Conservation (phyloP, 768 basidiomycete species). For the Leccinellum luteum region DNA sequence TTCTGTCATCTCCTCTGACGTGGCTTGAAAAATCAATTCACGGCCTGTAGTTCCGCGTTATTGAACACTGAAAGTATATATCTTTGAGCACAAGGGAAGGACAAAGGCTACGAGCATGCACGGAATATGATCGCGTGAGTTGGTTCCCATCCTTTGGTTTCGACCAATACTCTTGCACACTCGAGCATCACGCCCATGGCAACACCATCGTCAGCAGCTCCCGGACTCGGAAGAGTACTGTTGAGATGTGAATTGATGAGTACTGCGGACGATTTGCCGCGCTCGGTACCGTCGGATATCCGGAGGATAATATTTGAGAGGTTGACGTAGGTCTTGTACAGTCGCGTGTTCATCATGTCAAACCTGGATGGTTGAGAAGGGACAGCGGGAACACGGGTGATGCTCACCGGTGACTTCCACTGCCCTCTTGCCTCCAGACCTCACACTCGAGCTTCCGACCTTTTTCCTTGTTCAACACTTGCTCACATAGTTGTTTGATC, state of each 20-base stretch:
- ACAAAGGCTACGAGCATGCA: slow-evolving; percentile 46
- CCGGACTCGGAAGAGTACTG: slow-evolving; percentile 85
- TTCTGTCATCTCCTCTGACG: slow-evolving; percentile 90
- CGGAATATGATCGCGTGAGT: slow-evolving; percentile 79
- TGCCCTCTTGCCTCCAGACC: slow-evolving; percentile 87
- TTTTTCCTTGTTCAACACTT: slow-evolving; percentile 39
- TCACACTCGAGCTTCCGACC: slow-evolving; percentile 79
- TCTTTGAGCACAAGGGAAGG: neutral
- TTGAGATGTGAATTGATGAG: slow-evolving; percentile 90
- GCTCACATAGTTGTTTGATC: neutral
- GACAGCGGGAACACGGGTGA: neutral
- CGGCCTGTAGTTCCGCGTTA: slow-evolving; percentile 81
- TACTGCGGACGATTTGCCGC: slow-evolving; percentile 76
- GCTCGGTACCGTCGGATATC: slow-evolving; percentile 71
- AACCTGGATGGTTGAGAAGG: slow-evolving; percentile 50
- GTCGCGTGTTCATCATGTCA: slow-evolving; percentile 83
- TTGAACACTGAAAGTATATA: slow-evolving; percentile 67
- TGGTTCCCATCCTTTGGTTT: slow-evolving; percentile 69
- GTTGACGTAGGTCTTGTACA: slow-evolving; percentile 85
- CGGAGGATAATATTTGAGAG: slow-evolving; percentile 90
- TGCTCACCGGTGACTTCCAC: slow-evolving; percentile 80
- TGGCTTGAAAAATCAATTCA: slow-evolving; percentile 93
- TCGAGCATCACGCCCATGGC: slow-evolving; percentile 92
- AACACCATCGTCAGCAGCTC: slow-evolving; percentile 86
- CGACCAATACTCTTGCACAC: slow-evolving; percentile 70